Conservation (phyloP, 345 rosid species). For the Hibiscus mutabilis region DNA sequence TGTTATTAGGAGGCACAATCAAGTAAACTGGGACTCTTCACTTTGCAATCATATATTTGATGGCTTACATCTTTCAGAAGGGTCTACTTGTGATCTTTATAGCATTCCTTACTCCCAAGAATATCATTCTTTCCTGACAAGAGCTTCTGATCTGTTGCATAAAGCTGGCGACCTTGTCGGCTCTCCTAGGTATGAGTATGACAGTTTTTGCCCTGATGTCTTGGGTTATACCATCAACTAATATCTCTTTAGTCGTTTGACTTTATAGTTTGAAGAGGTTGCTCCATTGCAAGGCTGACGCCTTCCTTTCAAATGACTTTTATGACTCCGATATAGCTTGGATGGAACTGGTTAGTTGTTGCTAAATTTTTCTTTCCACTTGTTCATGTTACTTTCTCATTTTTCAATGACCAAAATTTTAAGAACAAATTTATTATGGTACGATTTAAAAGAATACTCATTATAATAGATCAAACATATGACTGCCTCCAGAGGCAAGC, state of each 20-base stretch:
- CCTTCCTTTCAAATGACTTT: conserved; percentile 85
- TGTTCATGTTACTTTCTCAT: background rate
- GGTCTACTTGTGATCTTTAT: conserved; percentile 42
- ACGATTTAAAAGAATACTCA: background rate
- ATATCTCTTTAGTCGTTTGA: conserved; percentile 17
- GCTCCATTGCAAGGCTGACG: conserved; percentile 77
- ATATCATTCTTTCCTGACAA: conserved; percentile 51
- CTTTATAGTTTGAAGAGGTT: conserved; percentile 73
- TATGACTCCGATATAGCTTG: conserved; percentile 89
- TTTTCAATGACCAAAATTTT: background rate
- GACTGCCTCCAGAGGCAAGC: background rate
- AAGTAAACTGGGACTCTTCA: conserved; percentile 39
- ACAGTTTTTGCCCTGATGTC: conserved; percentile 6
- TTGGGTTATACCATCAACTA: background rate
- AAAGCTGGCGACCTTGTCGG: conserved; percentile 74
- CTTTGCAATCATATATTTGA: conserved; percentile 21
- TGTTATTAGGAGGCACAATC: conserved; percentile 62
- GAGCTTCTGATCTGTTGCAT: conserved; percentile 68
- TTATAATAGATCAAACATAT: background rate
- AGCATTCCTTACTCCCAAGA: conserved; percentile 60
- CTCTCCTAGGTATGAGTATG: conserved; percentile 50
- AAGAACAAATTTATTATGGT: background rate
- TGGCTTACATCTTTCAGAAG: conserved; percentile 23
- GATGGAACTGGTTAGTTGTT: conserved; percentile 85
- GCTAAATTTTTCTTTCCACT: background rate